Conservation (phyloP, 2,329 filamentous ascomycete species). For the Diaporthe velutina region DNA sequence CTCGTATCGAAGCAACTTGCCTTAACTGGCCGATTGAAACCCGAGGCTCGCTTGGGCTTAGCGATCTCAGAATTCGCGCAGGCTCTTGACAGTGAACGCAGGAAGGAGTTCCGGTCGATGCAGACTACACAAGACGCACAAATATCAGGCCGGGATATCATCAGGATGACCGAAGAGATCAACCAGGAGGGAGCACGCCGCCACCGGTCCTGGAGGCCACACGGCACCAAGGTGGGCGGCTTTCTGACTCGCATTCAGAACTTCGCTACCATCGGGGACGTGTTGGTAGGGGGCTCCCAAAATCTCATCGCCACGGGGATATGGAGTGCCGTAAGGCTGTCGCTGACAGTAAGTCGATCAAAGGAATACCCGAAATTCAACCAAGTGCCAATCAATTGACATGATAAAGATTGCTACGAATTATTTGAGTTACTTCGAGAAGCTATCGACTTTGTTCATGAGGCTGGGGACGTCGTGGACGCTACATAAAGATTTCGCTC, state of each 20-base stretch:
- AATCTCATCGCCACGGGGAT: constrained; percentile 40
- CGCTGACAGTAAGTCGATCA: constrained; percentile 28
- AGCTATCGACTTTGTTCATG: constrained; percentile 10
- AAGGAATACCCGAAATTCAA: no score
- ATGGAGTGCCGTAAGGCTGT: constrained; percentile 36
- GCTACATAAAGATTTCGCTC: constrained; percentile 29
- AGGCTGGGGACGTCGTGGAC: constrained; percentile 19
- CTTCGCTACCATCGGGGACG: constrained; percentile 33
- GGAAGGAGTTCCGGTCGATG: background rate
- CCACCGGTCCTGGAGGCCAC: constrained; percentile 24
- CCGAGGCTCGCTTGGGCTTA: constrained; percentile 13
- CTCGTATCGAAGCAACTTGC: background rate
- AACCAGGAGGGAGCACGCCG: constrained; percentile 37
- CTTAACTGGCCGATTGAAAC: constrained; percentile 21
- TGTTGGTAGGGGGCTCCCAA: constrained; percentile 33
- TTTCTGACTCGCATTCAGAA: constrained; percentile 38
- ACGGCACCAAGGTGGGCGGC: constrained; percentile 29
- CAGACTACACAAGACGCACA: background rate
- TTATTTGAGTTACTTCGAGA: constrained; percentile 27
- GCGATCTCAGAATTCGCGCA: constrained; percentile 11
- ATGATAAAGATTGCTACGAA: background rate
- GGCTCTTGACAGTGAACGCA: background rate
- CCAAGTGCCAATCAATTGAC: background rate
- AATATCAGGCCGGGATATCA: constrained; percentile 19
- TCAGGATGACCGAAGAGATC: constrained; percentile 40